phyloP scores from a whole-genome alignment of 2,329 filamentous ascomycete species.

The Zopfia rhizophila region DNA sequence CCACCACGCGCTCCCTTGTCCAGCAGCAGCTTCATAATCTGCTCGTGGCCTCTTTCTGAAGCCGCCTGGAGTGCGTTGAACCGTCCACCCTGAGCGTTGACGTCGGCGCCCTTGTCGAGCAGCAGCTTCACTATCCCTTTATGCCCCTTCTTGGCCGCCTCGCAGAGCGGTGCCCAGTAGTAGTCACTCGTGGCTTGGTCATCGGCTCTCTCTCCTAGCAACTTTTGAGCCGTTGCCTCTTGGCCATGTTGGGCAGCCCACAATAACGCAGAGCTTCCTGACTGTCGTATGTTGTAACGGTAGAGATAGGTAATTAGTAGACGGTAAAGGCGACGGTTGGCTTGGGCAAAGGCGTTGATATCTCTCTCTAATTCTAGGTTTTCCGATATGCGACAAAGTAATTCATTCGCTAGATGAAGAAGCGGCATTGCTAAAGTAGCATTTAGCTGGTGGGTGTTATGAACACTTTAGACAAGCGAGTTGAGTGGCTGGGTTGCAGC shows the following conservation, averaged over 20 bases:
- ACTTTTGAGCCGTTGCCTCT: constrained; percentile 9
- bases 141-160: constrained; percentile 18
- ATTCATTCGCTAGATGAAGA: constrained; percentile 16
- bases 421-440: constrained; percentile 19
- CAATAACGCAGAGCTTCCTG: constrained; percentile 13
- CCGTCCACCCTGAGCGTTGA: constrained; percentile 3
- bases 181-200: constrained; percentile 5
- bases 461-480: too few species aligned
- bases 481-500: too few species aligned
- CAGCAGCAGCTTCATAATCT: too few species aligned
- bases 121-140: constrained; percentile 25
- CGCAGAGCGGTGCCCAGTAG: constrained; percentile 2
- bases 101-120: constrained; percentile 25
- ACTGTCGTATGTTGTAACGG: too few species aligned
- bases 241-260: constrained; percentile 8
- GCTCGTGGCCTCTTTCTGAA: constrained; percentile 3
- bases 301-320: constrained; percentile 16
- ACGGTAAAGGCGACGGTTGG: constrained; percentile 14
- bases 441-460: too few species aligned
- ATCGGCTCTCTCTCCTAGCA: constrained; percentile 6
- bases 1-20: too few species aligned
- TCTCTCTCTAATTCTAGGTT: constrained; percentile 15
- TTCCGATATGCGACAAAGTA: constrained; percentile 14
- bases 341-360: constrained; percentile 21
- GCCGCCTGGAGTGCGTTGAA: too few species aligned